Conservation (phyloP, 306 rosid genomes). For the Cercis canadensis region DNA sequence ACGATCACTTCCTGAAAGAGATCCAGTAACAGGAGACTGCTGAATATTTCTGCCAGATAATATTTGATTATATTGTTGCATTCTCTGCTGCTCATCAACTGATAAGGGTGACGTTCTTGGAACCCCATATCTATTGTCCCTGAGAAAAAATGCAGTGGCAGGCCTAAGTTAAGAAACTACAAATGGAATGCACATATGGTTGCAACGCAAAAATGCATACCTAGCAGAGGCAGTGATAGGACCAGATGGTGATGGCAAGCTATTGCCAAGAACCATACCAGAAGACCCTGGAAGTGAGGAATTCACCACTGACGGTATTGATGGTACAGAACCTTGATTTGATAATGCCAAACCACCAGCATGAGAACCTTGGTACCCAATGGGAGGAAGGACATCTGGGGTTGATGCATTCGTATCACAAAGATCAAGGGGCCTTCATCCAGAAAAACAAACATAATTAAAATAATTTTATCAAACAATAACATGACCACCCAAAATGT, state of each 20-base stretch:
- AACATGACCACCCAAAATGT: conserved; percentile 14
- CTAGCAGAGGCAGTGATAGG: conserved; percentile 60
- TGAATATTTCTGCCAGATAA: conserved; percentile 73
- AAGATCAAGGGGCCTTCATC: conserved; percentile 94
- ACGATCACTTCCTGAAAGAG: conserved; percentile 83
- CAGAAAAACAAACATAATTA: conserved; percentile 45
- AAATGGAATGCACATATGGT: neutral
- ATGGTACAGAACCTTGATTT: conserved; percentile 69
- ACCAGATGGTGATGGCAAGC: conserved; percentile 70
- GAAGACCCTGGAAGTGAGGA: conserved; percentile 78
- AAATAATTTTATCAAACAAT: conserved; percentile 15
- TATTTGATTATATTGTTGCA: conserved; percentile 84
- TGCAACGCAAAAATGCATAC: conserved; percentile 44
- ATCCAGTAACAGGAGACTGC: conserved; percentile 74
- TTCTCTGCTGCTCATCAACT: conserved; percentile 92
- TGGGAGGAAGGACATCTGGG: conserved; percentile 58
- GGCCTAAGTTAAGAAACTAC: neutral
- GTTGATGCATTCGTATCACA: conserved; percentile 74
- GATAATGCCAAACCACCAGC: conserved; percentile 69
- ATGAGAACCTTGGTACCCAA: conserved; percentile 81
- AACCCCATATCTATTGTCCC: conserved; percentile 81
- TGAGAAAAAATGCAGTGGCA: conserved; percentile 32
- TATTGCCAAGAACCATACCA: conserved; percentile 67
- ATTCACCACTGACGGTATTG: conserved; percentile 71
- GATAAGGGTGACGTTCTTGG: conserved; percentile 72